Percentiles rank a stretch among this genome's conserved stretches.
These are phyloP conservation scores for Helichrysum umbraculigerum DNA, from an alignment of 129 eudicot genomes.

Conservation along the genomic window DNA sequence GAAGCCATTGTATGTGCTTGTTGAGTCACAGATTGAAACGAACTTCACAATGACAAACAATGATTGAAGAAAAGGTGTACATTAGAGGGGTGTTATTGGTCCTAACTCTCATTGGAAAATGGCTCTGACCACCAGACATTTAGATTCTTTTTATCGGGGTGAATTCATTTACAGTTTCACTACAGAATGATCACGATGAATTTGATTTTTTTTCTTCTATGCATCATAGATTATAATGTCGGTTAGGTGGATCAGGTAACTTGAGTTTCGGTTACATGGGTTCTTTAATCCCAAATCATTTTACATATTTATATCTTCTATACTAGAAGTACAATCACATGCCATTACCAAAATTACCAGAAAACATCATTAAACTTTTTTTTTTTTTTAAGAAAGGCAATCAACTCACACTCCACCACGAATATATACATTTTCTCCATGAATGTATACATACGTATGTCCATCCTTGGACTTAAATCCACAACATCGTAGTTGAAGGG, in stretches of 20 bases:
- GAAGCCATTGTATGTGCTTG: slow-evolving; percentile 68
- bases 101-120: slow-evolving; percentile 19
- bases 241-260: no score
- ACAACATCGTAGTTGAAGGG: no score
- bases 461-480: no score
- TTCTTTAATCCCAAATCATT: no score
- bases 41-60: slow-evolving; percentile 3
- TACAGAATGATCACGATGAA: not conserved
- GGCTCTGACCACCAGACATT: not conserved
- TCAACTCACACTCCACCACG: no score
- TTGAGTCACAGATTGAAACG: slow-evolving; percentile 55
- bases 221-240: not conserved
- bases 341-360: not conserved
- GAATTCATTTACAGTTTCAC: not conserved
- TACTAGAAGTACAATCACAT: not conserved
- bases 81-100: slow-evolving; percentile 46
- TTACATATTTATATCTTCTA: no score
- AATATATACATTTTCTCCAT: no score
- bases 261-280: no score
- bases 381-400: no score
- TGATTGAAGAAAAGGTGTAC: slow-evolving; percentile 41
- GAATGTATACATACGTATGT: no score
- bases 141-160: slow-evolving; percentile 18
- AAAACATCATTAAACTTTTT: no score
- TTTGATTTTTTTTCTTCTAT: not conserved